Conservation (phyloP, 352 stramenopile species). For the Phytophthora ohioensis region DNA sequence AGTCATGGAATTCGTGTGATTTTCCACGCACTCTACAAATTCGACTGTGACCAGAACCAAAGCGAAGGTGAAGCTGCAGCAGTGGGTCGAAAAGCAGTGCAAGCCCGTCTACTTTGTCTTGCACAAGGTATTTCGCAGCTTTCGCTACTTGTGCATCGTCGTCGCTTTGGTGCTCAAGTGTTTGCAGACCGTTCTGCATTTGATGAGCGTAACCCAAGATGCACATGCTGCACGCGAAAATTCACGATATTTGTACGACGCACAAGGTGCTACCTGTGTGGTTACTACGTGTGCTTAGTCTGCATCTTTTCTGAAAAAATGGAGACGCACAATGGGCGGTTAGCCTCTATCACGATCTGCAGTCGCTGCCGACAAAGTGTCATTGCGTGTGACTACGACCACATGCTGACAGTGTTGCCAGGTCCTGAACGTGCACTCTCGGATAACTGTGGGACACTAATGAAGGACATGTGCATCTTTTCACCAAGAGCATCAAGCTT, state of each 20-base stretch:
- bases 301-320: slow-evolving; percentile 37
- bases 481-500: slow-evolving; percentile 1
- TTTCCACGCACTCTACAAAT: slow-evolving; percentile 45
- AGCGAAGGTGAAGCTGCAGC: not conserved
- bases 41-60: not conserved
- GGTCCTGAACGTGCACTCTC: slow-evolving; percentile 12
- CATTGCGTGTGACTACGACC: slow-evolving; percentile 33
- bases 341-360: slow-evolving; percentile 38
- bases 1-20: slow-evolving; percentile 41
- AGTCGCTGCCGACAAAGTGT: slow-evolving; percentile 35
- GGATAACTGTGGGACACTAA: too few species aligned
- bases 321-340: slow-evolving; percentile 41
- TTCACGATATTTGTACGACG: slow-evolving; percentile 16
- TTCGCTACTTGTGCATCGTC: slow-evolving; percentile 35
- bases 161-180: slow-evolving; percentile 44
- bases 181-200: slow-evolving; percentile 39
- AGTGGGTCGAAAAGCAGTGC: slow-evolving; percentile 11
- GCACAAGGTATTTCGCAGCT: slow-evolving; percentile 29
- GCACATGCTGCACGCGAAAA: slow-evolving; percentile 43
- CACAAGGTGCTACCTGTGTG: slow-evolving; percentile 41
- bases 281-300: slow-evolving; percentile 38
- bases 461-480: too few species aligned
- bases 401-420: slow-evolving; percentile 28
- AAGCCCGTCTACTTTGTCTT: slow-evolving; percentile 30
- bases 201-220: slow-evolving; percentile 34